Percentiles rank a stretch among this genome's conserved stretches.
phyloP scores from a whole-genome alignment of 306 rosid genomes.

The Trifolium subterraneum region DNA sequence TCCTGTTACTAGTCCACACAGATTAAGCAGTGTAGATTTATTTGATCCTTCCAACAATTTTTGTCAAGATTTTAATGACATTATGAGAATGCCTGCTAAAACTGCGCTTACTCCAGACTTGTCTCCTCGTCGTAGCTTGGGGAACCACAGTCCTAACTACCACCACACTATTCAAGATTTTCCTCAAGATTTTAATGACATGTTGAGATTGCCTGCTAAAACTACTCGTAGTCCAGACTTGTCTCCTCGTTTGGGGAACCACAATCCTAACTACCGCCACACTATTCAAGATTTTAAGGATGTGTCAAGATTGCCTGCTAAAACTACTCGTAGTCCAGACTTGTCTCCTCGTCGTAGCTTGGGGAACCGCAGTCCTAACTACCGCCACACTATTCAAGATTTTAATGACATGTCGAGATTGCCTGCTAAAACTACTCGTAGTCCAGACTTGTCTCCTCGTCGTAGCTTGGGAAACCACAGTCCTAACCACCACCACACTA shows the following conservation, averaged over 20 bases:
- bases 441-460: constrained; percentile 62
- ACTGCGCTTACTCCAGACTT: constrained; percentile 52
- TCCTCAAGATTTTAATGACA: constrained; percentile 41
- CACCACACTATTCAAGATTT: constrained; percentile 34
- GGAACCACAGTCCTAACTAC: constrained; percentile 41
- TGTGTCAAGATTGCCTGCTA: constrained; percentile 41
- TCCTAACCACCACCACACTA: constrained; percentile 40
- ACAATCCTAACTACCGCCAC: constrained; percentile 39
- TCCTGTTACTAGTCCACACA: constrained; percentile 82
- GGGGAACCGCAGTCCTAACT: constrained; percentile 39
- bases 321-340: constrained; percentile 51
- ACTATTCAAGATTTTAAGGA: constrained; percentile 52
- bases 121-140: constrained; percentile 65
- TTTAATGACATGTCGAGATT: constrained; percentile 48
- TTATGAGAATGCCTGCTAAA: constrained; percentile 44
- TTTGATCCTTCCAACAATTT: constrained; percentile 40
- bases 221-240: constrained; percentile 51
- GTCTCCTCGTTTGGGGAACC: constrained; percentile 58
- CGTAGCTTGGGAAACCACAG: constrained; percentile 53
- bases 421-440: constrained; percentile 45
- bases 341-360: constrained; percentile 65
- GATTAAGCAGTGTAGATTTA: constrained; percentile 52
- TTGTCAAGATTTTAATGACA: constrained; percentile 51
- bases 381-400: constrained; percentile 32
- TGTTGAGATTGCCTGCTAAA: constrained; percentile 44